phyloP scores from a whole-genome alignment of 176 grass and related monocot genomes.

The Carex pumila region DNA sequence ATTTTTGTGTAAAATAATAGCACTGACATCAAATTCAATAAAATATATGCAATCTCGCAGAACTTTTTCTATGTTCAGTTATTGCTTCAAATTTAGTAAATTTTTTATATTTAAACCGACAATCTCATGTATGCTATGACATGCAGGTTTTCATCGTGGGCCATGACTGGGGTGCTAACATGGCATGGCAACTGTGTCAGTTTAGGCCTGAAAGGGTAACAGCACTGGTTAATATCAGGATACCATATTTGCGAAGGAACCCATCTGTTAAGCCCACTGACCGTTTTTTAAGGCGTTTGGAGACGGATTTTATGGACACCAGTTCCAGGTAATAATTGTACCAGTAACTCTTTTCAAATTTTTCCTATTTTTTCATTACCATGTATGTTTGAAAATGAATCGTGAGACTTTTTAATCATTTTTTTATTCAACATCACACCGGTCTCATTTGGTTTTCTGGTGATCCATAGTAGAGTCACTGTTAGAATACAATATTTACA shows the following conservation, averaged over 20 bases:
- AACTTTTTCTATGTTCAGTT: neutral
- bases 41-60: neutral
- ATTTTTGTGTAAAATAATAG: neutral
- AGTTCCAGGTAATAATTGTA: conserved; percentile 37
- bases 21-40: neutral
- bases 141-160: conserved; percentile 45
- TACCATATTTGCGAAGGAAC: conserved; percentile 23
- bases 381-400: too few relatives aligned
- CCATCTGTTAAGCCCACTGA: neutral
- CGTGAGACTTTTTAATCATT: too few relatives aligned
- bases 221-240: conserved; percentile 26
- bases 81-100: neutral
- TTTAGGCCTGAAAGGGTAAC: conserved; percentile 45
- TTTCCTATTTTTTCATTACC: too few relatives aligned
- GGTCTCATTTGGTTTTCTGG: neutral
- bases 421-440: neutral
- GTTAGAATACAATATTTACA: neutral
- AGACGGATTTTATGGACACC: conserved; percentile 47
- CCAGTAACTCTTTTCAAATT: neutral
- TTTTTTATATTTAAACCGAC: neutral
- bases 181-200: conserved; percentile 44
- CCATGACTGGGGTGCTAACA: conserved; percentile 42
- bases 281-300: neutral
- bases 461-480: neutral
- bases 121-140: neutral